These are phyloP conservation scores for Sugiyamaella chiloensis DNA, from an alignment of 805 yeast genomes.

Conservation along the genomic window DNA sequence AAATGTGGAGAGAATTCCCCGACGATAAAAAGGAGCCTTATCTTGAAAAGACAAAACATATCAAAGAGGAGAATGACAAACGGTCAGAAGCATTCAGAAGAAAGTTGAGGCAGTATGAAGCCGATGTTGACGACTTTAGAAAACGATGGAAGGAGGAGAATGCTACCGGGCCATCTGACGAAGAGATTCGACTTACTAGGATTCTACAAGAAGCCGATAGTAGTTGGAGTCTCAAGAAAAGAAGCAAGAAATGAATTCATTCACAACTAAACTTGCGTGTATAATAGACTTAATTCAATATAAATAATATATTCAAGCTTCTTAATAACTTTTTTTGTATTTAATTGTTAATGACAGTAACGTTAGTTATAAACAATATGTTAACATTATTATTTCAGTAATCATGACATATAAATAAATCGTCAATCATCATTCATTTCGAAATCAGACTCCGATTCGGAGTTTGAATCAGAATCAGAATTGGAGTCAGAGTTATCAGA, in stretches of 20 bases:
- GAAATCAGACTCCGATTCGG: slow-evolving; percentile 9
- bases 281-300: not conserved
- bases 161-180: slow-evolving; percentile 30
- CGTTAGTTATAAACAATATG: too few species aligned
- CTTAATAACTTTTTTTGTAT: slow-evolving; percentile 2
- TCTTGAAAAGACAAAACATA: slow-evolving; percentile 33
- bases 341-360: too few species aligned
- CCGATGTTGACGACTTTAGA: slow-evolving; percentile 38
- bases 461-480: slow-evolving; percentile 24
- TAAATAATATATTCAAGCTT: slow-evolving; percentile 1
- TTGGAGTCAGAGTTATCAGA: slow-evolving; percentile 32
- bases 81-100: slow-evolving; percentile 34
- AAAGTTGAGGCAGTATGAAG: slow-evolving; percentile 33
- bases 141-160: slow-evolving; percentile 38
- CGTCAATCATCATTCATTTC: not conserved
- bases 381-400: too few species aligned
- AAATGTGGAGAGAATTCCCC: slow-evolving; percentile 40
- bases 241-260: not conserved
- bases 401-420: too few species aligned
- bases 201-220: slow-evolving; percentile 18
- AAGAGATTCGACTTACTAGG: slow-evolving; percentile 25
- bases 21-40: slow-evolving; percentile 37
- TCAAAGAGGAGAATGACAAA: slow-evolving; percentile 34
- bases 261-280: not conserved
- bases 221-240: slow-evolving; percentile 1